Conservation (phyloP, 306 rosid genomes). For the Fragaria ananassa region DNA sequence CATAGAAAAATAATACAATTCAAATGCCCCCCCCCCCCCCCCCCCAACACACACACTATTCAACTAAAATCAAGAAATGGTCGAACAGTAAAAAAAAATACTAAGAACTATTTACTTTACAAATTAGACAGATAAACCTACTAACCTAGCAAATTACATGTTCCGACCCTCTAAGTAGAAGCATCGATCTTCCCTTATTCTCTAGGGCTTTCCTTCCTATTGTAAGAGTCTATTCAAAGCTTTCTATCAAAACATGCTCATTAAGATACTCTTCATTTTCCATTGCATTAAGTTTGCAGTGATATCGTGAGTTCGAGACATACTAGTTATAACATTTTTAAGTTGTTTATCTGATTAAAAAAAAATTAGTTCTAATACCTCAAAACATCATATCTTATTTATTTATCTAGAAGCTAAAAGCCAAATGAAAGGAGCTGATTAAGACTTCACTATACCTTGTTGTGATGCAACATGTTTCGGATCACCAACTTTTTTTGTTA, state of each 20-base stretch:
- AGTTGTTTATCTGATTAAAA: too few species aligned
- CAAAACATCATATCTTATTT: background rate
- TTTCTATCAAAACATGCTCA: background rate
- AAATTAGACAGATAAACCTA: background rate
- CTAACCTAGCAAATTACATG: background rate
- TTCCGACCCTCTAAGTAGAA: background rate
- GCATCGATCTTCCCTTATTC: background rate
- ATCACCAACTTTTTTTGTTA: conserved; percentile 29
- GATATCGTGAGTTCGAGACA: too few species aligned
- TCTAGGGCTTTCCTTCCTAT: background rate
- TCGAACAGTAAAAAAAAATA: too few species aligned
- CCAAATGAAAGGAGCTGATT: conserved; percentile 20
- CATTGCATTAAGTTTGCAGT: background rate
- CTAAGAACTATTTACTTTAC: background rate
- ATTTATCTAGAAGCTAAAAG: background rate
- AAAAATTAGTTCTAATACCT: background rate
- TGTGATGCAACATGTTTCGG: conserved; percentile 24
- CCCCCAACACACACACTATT: too few species aligned
- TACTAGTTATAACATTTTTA: too few species aligned
- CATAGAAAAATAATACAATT: too few species aligned
- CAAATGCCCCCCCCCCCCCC: too few species aligned
- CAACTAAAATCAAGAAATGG: too few species aligned
- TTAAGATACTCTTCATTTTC: background rate
- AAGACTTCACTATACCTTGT: conserved; percentile 36
- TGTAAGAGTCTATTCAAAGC: background rate